Conservation (phyloP, 2,329 filamentous ascomycete species). For the Fusarium austroafricanum region DNA sequence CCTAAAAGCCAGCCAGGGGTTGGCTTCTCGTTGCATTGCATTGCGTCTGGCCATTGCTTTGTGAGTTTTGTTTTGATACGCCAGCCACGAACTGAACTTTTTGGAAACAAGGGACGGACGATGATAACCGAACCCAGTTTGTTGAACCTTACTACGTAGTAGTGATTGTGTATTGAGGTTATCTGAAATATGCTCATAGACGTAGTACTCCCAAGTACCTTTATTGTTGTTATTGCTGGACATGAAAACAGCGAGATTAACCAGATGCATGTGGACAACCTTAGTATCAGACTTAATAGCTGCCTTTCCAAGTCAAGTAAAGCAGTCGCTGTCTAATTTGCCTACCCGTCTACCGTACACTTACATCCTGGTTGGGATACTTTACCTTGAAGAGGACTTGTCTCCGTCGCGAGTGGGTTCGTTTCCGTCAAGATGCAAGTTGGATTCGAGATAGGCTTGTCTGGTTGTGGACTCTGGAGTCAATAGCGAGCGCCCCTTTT, state of each 20-base stretch:
- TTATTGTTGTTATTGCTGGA: conserved; percentile 13
- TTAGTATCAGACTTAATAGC: background rate
- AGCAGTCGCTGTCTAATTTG: conserved; percentile 11
- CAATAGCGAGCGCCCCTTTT: conserved; percentile 35
- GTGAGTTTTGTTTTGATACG: conserved; percentile 2
- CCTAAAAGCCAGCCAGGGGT: conserved; percentile 19
- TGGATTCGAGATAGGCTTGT: conserved; percentile 10
- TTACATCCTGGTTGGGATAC: background rate
- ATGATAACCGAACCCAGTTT: background rate
- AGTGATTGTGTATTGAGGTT: background rate
- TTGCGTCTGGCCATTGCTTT: conserved; percentile 1
- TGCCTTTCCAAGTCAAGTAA: conserved; percentile 16
- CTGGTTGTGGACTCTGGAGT: conserved; percentile 7
- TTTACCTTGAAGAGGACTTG: conserved; percentile 17
- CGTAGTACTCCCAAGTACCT: background rate
- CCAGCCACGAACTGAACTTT: background rate
- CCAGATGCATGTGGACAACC: conserved; percentile 1
- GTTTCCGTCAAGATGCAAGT: conserved; percentile 14
- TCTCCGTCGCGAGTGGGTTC: conserved; percentile 29
- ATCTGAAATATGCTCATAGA: background rate
- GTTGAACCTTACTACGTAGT: background rate
- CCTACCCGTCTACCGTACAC: conserved; percentile 1
- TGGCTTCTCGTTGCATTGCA: conserved; percentile 20
- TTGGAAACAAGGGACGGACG: background rate
- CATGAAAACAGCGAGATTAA: conserved; percentile 26